Base-by-base conservation (phyloP, 176 grass and related monocot genomes). In the Bolboschoenus planiculmis region DNA sequence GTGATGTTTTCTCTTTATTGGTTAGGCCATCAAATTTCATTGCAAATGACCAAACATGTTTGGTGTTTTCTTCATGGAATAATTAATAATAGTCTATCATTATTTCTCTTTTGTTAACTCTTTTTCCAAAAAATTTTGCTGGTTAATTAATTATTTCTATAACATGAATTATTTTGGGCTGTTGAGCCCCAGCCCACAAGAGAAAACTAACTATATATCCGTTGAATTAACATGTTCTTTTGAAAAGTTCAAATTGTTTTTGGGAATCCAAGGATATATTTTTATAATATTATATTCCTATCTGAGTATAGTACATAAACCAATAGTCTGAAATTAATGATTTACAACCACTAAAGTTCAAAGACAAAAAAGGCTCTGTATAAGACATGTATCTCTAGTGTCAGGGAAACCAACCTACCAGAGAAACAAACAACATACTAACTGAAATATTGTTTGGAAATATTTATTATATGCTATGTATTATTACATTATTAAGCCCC, bases 1-100 rank as follows among this genome's bases (percentile, higher is more conserved):
- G 36, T 63, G 79, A 47, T 81, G 56, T 81, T 47, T 64, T 37
- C 26, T 27, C n/a, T 81, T 62, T 27, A 34, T 81, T 81, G 34
- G 56, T 64, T 63, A 81, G 37, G 30, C 56, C 35, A 63, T 42
- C 55, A 43, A 81, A 30, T 75, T 46, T 48, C 16, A 10, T 74
- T 74, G 1, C 63, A 67, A 67, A n/a, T n/a, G n/a, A 36, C 63
- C 72, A 51, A 75, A 75, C 70, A 24, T 46, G 31, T 8, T 74
- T 21, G 42, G 9, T 27, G 70, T 59, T 43, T 36, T 63, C 36
- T 81, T 59, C 34, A 7, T 11, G 24, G 11, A 14, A 23, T 59
- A 1, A 15, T 55, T 10, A 76, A 8, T 71, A n/a, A 37, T 68
- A 3, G 16, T 9, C 64, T n/a, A 63, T 67, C 6, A 39, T 9